These are phyloP conservation scores for Chlorociboria aeruginascens DNA, from an alignment of 495 filamentous ascomycete species.

Conservation along the genomic window DNA sequence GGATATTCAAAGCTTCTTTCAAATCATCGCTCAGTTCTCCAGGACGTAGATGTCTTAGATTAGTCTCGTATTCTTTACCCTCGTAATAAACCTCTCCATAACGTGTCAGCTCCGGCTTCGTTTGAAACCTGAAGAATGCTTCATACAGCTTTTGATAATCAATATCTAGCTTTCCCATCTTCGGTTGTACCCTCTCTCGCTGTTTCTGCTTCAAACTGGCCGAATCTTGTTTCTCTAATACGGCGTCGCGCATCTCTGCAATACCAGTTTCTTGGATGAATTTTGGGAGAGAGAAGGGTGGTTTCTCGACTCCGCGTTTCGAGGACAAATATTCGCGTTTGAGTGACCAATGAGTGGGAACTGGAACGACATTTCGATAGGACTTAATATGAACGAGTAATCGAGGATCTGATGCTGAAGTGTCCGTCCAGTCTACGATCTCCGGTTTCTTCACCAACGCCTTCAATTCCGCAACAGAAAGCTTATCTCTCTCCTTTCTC, in stretches of 20 bases:
- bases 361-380: slow-evolving; percentile 89
- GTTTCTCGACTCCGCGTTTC: slow-evolving; percentile 91
- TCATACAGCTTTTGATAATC: slow-evolving; percentile 98
- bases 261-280: slow-evolving; percentile 98
- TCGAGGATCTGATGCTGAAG: slow-evolving; percentile 80
- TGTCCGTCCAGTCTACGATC: slow-evolving; percentile 94
- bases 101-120: slow-evolving; percentile 83
- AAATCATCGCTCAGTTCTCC: slow-evolving; percentile 85
- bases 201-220: slow-evolving; percentile 89
- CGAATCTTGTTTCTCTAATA: slow-evolving; percentile 87
- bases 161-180: slow-evolving; percentile 95
- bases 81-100: slow-evolving; percentile 99
- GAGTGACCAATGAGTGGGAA: slow-evolving; percentile 85
- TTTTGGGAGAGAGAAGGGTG: slow-evolving; percentile 83
- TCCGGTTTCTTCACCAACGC: slow-evolving; percentile 84
- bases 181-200: slow-evolving; percentile 84
- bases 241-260: slow-evolving; percentile 93
- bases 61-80: slow-evolving; percentile 96
- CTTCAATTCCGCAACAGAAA: slow-evolving; percentile 91
- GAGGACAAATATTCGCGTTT: slow-evolving; percentile 95
- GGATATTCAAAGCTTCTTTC: slow-evolving; percentile 88
- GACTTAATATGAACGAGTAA: slow-evolving; percentile 90
- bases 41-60: slow-evolving; percentile 76
- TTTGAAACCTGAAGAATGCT: slow-evolving; percentile 95
- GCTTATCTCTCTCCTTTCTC: slow-evolving; percentile 76